These are phyloP conservation scores for Sclerotinia glacialis DNA, from an alignment of 2,329 filamentous ascomycete genomes.

Conservation along the genomic window DNA sequence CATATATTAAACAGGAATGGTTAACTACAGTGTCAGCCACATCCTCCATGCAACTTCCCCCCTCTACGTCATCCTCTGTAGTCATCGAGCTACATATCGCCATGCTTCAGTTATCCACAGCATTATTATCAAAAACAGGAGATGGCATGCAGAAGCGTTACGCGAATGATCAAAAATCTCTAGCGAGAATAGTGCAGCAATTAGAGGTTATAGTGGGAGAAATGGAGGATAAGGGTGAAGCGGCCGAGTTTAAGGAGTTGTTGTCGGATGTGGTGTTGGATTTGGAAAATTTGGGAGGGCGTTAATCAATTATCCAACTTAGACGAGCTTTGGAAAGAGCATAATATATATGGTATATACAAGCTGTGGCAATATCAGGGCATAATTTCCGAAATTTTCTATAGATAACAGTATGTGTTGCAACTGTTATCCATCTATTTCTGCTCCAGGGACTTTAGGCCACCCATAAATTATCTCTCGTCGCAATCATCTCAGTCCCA, in stretches of 20 bases:
- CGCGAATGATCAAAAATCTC: conserved; percentile 49
- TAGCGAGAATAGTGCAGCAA: conserved; percentile 49
- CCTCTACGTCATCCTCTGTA: conserved; percentile 20
- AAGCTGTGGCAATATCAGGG: background rate
- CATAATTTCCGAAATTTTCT: background rate
- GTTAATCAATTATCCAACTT: background rate
- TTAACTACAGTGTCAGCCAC: conserved; percentile 53
- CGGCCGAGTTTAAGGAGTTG: conserved; percentile 42
- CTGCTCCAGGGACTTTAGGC: background rate
- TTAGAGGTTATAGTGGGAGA: conserved; percentile 38
- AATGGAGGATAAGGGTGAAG: conserved; percentile 34
- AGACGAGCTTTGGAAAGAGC: background rate
- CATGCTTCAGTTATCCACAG: conserved; percentile 54
- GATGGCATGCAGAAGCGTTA: conserved; percentile 51
- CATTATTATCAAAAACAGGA: conserved; percentile 49
- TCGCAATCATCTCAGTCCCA: background rate
- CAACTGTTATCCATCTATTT: too few species aligned
- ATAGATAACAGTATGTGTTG: background rate
- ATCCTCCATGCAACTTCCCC: conserved; percentile 41
- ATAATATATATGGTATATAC: too few species aligned
- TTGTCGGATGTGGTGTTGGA: conserved; percentile 37
- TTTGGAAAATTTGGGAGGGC: conserved; percentile 19
- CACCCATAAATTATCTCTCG: background rate
- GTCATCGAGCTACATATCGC: conserved; percentile 51
- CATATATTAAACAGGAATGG: conserved; percentile 51